These are phyloP conservation scores for Gaultheria prostrata DNA, from an alignment of 148 eudicot species.

Conservation along the genomic window DNA sequence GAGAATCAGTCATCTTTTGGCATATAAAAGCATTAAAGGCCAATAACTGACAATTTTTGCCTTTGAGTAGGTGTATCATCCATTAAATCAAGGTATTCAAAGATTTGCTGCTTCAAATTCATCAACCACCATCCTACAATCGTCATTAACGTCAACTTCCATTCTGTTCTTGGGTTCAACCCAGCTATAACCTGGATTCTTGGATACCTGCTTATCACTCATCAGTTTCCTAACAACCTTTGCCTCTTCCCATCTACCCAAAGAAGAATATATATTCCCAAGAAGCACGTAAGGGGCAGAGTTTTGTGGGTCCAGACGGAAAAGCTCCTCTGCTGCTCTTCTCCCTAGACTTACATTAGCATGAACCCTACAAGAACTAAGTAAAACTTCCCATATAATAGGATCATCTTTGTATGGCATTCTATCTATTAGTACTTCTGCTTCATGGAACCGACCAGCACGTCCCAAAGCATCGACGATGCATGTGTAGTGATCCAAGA, in stretches of 20 bases:
- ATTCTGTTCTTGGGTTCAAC: conserved; percentile 31
- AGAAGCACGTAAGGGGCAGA: conserved; percentile 67
- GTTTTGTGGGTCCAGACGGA: conserved; percentile 51
- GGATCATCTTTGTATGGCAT: conserved; percentile 62
- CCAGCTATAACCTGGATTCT: conserved; percentile 71
- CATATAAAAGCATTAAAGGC: background rate
- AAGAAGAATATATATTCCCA: conserved; percentile 62
- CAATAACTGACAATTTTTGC: background rate
- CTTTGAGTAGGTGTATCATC: background rate
- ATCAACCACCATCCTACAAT: conserved; percentile 10
- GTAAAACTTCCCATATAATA: conserved; percentile 78
- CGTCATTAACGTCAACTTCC: conserved; percentile 11
- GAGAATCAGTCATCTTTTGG: background rate
- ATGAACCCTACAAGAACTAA: conserved; percentile 75
- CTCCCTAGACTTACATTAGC: conserved; percentile 53
- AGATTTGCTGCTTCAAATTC: conserved; percentile 12
- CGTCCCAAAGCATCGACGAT: conserved; percentile 71
- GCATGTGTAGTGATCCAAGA: conserved; percentile 71
- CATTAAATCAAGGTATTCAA: background rate
- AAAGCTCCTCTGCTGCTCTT: conserved; percentile 65
- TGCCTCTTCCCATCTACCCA: conserved; percentile 81
- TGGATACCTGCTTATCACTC: conserved; percentile 40
- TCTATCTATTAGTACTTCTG: conserved; percentile 42
- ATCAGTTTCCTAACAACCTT: conserved; percentile 54
- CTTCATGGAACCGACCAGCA: conserved; percentile 70